Evolutionary conservation across 2,329 filamentous ascomycete genomes (phyloP), one percentile per base, ranked within the genome.

Genomic region (Achaetomium macrosporum): DNA sequence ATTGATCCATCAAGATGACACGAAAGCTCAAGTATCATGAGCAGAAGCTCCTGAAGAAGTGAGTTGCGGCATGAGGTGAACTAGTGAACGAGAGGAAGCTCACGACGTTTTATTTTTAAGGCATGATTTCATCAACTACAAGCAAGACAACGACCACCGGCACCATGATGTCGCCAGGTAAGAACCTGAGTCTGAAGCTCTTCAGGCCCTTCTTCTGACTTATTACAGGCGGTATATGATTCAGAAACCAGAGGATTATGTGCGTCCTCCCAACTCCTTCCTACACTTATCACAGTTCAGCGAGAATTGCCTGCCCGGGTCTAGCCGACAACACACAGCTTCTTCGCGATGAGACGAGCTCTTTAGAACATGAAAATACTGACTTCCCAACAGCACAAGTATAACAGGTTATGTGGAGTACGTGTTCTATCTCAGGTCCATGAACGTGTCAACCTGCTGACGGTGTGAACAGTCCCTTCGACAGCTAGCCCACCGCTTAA

Each of bases 1-100:
- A 25, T 7, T 16, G 19, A 25, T 7, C 11, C 9, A n/a, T 42
- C 68, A 79, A 61, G 20, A 97, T 97, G 93, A 90, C 95, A 62
- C 87, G 93, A 64, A 90, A 95, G 76, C 83, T 99, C 68, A 97
- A 96, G 74, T 83, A 95, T 73, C 92, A 96, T 73, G 93, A 99
- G 83, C 84, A 93, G 69, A 95, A 93, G 79, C 87, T 97, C 68
- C 30, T 59, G 15, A 59, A 59, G 42, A 59, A 59, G 57, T 59
- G 37, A n/a, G 55, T 49, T 30, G 25, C 25, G 25, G 25, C 25
- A 25, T 25, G 25, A 25, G 25, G 7, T 25, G 25, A 25, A 25
- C 12, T 3, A 13, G n/a, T n/a, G 2, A 4, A 16, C n/a, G 15
- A 5, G 8, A 37, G 8, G n/a, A 8, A 37, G 13, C 15, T 13